Conservation (phyloP, 148 eudicot genomes). For the Arctostaphylos glauca region DNA sequence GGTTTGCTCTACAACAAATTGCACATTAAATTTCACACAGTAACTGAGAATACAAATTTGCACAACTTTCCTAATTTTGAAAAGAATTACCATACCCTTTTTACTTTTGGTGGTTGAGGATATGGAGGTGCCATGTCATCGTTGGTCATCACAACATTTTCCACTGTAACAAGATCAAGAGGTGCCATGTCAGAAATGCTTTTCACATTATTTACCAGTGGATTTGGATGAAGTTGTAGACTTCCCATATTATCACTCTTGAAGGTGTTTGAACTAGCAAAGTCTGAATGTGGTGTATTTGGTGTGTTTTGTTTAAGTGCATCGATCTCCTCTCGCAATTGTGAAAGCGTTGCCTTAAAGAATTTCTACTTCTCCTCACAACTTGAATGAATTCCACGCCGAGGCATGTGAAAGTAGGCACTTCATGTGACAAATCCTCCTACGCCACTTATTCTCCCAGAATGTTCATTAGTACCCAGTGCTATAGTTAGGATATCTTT, state of each 20-base stretch:
- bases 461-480: neutral
- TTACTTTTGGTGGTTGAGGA: neutral
- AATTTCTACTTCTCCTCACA: neutral
- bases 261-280: neutral
- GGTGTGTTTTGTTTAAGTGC: neutral
- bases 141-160: neutral
- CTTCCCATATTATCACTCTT: neutral
- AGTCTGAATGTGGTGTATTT: neutral
- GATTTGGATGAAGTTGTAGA: neutral
- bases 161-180: neutral
- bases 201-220: neutral
- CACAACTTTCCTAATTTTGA: neutral
- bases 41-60: no score
- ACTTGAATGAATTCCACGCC: neutral
- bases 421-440: neutral
- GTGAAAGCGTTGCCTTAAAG: neutral
- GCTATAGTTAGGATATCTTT: neutral
- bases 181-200: neutral
- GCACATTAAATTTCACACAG: neutral
- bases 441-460: neutral
- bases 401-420: neutral
- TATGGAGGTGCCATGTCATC: neutral
- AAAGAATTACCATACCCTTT: neutral
- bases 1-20: neutral
- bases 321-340: neutral